These are phyloP conservation scores for Trichophyton mentagrophytes DNA, from an alignment of 2,329 filamentous ascomycete genomes.

Conservation along the genomic window DNA sequence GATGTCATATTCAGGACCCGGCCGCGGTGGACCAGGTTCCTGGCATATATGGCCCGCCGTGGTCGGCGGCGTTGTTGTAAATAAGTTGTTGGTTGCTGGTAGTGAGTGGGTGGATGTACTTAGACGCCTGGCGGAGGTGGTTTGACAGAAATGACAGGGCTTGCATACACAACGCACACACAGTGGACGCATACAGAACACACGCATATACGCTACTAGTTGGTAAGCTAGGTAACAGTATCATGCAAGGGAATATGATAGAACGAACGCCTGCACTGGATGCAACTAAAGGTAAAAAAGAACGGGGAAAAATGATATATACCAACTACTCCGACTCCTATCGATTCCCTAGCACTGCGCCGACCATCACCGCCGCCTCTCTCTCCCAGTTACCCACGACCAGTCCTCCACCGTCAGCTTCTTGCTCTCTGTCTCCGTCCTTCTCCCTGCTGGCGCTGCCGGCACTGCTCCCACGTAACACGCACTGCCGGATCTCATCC, in stretches of 20 bases:
- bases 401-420: conserved; percentile 27
- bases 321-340: neutral
- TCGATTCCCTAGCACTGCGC: conserved; percentile 48
- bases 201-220: neutral
- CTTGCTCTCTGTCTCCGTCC: conserved; percentile 30
- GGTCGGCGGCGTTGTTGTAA: no score
- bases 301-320: neutral
- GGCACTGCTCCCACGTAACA: conserved; percentile 54
- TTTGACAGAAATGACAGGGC: neutral
- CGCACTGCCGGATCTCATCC: conserved; percentile 70
- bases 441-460: conserved; percentile 35
- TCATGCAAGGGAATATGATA: neutral
- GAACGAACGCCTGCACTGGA: neutral
- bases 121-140: no score
- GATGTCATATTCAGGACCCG: neutral
- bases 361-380: conserved; percentile 90
- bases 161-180: neutral
- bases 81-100: no score
- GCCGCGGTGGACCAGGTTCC: neutral
- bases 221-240: neutral
- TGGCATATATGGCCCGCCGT: neutral
- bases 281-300: no score
- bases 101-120: no score
- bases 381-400: conserved; percentile 58
- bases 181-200: neutral